A percentile compares a stretch with the other conserved stretches of the same genome.
phyloP scores from a whole-genome alignment of 2,329 filamentous ascomycete genomes.

The Colletotrichum filicis region DNA sequence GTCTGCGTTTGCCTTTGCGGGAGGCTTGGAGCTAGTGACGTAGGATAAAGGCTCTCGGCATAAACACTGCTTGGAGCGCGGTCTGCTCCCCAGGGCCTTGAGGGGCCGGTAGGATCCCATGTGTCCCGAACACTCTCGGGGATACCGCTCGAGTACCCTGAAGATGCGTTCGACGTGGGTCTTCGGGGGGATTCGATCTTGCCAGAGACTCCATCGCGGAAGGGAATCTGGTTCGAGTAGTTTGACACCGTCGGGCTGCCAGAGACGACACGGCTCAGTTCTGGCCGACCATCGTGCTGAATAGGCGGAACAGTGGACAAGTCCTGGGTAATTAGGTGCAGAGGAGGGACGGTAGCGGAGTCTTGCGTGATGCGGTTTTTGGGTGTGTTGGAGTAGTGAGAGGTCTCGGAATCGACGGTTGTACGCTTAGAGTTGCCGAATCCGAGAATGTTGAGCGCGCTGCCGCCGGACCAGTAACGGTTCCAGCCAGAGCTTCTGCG shows the following conservation, averaged over 20 bases:
- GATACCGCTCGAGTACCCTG: slow-evolving; percentile 72
- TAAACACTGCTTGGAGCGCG: slow-evolving; percentile 66
- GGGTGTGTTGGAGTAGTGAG: slow-evolving; percentile 60
- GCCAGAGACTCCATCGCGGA: slow-evolving; percentile 68
- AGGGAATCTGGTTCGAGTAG: slow-evolving; percentile 61
- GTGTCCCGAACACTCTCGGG: slow-evolving; percentile 71
- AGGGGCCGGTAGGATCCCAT: slow-evolving; percentile 60
- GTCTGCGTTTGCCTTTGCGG: slow-evolving; percentile 43
- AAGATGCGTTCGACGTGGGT: slow-evolving; percentile 61
- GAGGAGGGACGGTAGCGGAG: slow-evolving; percentile 76
- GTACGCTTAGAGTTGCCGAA: slow-evolving; percentile 61
- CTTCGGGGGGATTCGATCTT: slow-evolving; percentile 63
- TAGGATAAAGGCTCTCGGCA: slow-evolving; percentile 54
- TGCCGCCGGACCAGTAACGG: slow-evolving; percentile 80
- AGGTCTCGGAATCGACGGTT: slow-evolving; percentile 68
- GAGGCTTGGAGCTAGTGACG: slow-evolving; percentile 51
- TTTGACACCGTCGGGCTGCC: slow-evolving; percentile 77
- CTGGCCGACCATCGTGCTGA: slow-evolving; percentile 70
- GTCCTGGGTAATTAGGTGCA: slow-evolving; percentile 70
- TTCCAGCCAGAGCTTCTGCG: slow-evolving; percentile 81
- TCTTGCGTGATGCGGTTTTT: slow-evolving; percentile 67
- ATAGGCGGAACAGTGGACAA: slow-evolving; percentile 76
- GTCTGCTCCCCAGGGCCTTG: slow-evolving; percentile 60
- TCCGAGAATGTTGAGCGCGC: slow-evolving; percentile 73
- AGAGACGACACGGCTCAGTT: slow-evolving; percentile 74